Base-by-base conservation (phyloP, 805 yeast genomes). In the Ogataea naganishii region DNA sequence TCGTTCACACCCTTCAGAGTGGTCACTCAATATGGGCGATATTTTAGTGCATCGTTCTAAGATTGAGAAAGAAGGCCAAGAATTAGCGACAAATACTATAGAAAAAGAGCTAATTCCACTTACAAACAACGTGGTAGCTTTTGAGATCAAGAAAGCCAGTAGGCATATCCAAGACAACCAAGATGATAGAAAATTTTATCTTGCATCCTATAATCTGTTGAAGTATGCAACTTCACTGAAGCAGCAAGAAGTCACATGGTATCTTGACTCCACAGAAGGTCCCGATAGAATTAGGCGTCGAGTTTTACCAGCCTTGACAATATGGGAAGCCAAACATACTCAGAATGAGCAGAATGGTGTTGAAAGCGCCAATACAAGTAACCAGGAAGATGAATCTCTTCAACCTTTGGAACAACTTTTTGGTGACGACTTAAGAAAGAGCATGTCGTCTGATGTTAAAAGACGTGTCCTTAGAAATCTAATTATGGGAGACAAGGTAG, bases 401-500 rank as follows among this genome's bases (percentile, higher is more conserved):
- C 78, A 72, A 33, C 26, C 70, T 13, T 43, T 72, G 14, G 67
- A 66, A 10, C 66, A 57, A 12, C 54, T 58, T 22, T n/a, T 45
- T 52, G 20, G 64, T 56, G 21, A 30, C 41, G 4, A 46, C 35
- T 4, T 64, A 66, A 31, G 80, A 75, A 37, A 94, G n/a, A n/a
- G n/a, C n/a, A n/a, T n/a, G n/a, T n/a, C n/a, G n/a, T n/a, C n/a
- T n/a, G n/a, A 83, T 47, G 74, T 73, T 42, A 82, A 84, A 47
- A 57, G 94, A 32, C 80, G 78, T 44, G 79, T 85, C 1, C 55
- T 84, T 14, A 65, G 88, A 34, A 70, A 82, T 41, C 56, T 85
- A 32, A 75, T 59, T 40, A 66, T 72, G 30, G 81, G 81, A 11
- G 96, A 85, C 48, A 66, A 66, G 26, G 81, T 86, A 15, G 66